These are phyloP conservation scores for Solanum raphanifolium DNA, from an alignment of 257 asterid genomes.

Conservation along the genomic window DNA sequence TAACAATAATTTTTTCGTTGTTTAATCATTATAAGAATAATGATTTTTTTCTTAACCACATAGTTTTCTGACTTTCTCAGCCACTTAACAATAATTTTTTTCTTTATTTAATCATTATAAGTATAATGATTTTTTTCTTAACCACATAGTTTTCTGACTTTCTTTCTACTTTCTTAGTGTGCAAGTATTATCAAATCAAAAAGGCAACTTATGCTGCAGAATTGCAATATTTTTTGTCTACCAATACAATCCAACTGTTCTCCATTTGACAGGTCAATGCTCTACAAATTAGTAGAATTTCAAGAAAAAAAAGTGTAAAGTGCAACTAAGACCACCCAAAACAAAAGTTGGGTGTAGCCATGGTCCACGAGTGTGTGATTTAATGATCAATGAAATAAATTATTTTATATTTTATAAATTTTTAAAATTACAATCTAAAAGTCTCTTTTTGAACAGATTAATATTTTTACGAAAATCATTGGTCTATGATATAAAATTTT, in stretches of 20 bases:
- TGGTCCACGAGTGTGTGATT: not conserved
- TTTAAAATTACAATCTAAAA: not conserved
- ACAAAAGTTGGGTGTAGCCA: not conserved
- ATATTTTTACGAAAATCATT: too few relatives aligned
- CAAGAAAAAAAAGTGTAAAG: constrained; percentile 25
- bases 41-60: constrained; percentile 1
- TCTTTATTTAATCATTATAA: not conserved
- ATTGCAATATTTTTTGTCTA: constrained; percentile 5
- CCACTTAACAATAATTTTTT: not conserved
- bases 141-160: constrained; percentile 2
- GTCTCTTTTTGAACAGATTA: not conserved
- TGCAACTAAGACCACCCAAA: not conserved
- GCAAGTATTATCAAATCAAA: constrained; percentile 32
- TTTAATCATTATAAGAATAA: not conserved
- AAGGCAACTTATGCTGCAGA: not conserved
- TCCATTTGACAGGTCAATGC: constrained; percentile 20
- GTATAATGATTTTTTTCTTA: not conserved
- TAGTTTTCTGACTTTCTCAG: not conserved
- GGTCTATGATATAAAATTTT: too few relatives aligned
- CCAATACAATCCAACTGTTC: not conserved
- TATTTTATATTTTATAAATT: not conserved
- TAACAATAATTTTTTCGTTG: not conserved
- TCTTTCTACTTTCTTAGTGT: constrained; percentile 43
- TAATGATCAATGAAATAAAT: not conserved
- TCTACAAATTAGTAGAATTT: constrained; percentile 1